phyloP scores from a whole-genome alignment of 1,139 yeast genomes.

The Schizosaccharomyces versatilis region DNA sequence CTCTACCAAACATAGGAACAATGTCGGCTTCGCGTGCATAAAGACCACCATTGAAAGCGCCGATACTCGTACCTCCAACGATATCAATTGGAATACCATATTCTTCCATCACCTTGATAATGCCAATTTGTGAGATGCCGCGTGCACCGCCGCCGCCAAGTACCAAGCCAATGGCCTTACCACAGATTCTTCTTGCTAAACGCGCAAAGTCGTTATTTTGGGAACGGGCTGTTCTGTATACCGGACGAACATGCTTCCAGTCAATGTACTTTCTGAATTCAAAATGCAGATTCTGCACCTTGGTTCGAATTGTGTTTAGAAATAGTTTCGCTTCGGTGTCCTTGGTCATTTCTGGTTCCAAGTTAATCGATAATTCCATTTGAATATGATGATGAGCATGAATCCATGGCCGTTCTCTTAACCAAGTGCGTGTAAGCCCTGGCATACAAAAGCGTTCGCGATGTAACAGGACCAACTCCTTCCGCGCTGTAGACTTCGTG shows the following conservation, averaged over 20 bases:
- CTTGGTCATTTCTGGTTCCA: not conserved
- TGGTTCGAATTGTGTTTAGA: conserved; percentile 13
- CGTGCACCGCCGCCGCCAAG: conserved; percentile 97
- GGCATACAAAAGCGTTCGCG: conserved; percentile 64
- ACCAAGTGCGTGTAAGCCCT: conserved; percentile 70
- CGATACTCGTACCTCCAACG: conserved; percentile 91
- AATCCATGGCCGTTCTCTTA: conserved; percentile 70
- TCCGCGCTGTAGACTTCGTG: conserved; percentile 64
- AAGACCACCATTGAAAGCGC: conserved; percentile 84
- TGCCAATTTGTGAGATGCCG: conserved; percentile 81
- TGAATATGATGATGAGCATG: conserved; percentile 81
- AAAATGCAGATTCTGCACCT: conserved; percentile 19
- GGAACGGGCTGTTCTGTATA: conserved; percentile 12
- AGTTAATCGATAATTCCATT: conserved; percentile 14
- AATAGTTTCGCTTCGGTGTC: conserved; percentile 6
- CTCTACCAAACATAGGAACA: conserved; percentile 75
- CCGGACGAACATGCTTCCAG: not conserved
- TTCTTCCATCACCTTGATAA: conserved; percentile 79
- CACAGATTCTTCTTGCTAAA: conserved; percentile 69
- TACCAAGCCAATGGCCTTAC: conserved; percentile 82
- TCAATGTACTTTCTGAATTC: conserved; percentile 18
- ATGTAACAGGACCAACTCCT: conserved; percentile 68
- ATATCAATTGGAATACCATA: conserved; percentile 83
- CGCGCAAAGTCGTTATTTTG: conserved; percentile 79
- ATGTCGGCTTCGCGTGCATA: conserved; percentile 82